phyloP scores from a whole-genome alignment of 148 eudicot species.

The Amaranthus hypochondriacus region DNA sequence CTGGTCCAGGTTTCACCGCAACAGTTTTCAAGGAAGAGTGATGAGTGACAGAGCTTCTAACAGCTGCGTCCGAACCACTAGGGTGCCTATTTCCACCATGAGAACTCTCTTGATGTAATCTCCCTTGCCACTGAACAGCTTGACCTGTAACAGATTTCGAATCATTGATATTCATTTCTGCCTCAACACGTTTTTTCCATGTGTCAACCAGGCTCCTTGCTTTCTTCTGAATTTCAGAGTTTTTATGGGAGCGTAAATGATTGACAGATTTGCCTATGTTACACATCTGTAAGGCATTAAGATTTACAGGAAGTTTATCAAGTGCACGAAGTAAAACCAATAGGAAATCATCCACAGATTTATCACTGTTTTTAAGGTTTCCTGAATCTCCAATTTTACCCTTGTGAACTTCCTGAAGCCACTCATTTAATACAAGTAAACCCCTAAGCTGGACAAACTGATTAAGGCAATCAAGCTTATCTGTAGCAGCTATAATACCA shows the following conservation, averaged over 20 bases:
- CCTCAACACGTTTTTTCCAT: constrained; percentile 95
- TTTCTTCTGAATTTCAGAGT: constrained; percentile 83
- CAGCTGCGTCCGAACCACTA: constrained; percentile 44
- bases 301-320: constrained; percentile 84
- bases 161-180: constrained; percentile 74
- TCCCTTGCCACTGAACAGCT: constrained; percentile 50
- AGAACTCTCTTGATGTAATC: constrained; percentile 52
- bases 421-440: constrained; percentile 67
- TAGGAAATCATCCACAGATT: constrained; percentile 75
- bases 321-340: constrained; percentile 81
- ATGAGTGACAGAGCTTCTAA: constrained; percentile 35
- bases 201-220: constrained; percentile 82
- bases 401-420: constrained; percentile 85
- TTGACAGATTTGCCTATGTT: constrained; percentile 91
- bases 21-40: constrained; percentile 42
- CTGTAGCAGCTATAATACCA: constrained; percentile 69
- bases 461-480: constrained; percentile 66
- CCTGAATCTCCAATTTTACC: constrained; percentile 58
- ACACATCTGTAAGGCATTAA: constrained; percentile 66
- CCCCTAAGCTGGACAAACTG: constrained; percentile 78
- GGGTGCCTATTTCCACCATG: constrained; percentile 35
- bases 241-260: constrained; percentile 62
- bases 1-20: constrained; percentile 39
- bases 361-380: constrained; percentile 58
- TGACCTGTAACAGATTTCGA: constrained; percentile 52